Conservation (phyloP, 2,329 filamentous ascomycete species). For the Hymenoscyphus repandus region DNA sequence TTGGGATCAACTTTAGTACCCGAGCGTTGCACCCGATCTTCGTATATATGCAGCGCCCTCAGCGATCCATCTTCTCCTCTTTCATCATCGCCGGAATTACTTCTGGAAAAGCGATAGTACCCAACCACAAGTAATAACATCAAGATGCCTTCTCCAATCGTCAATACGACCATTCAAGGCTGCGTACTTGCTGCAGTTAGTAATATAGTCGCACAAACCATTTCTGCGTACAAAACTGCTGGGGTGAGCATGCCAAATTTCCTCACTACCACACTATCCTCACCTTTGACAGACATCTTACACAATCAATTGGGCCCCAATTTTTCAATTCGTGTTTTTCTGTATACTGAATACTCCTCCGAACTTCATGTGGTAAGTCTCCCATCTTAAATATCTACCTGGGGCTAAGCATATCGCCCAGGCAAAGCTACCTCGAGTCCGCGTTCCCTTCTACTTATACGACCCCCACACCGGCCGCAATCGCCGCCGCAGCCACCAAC, state of each 20-base stretch:
- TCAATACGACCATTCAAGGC: constrained; percentile 59
- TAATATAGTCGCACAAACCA: constrained; percentile 67
- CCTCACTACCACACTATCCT: constrained; percentile 2
- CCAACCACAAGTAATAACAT: not conserved
- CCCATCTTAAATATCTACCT: not conserved
- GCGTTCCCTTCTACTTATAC: constrained; percentile 62
- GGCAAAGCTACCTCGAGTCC: constrained; percentile 72
- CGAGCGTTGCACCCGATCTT: too few species aligned
- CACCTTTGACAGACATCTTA: constrained; percentile 46
- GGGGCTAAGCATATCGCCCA: constrained; percentile 27
- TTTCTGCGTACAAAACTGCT: constrained; percentile 54
- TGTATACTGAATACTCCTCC: constrained; percentile 69
- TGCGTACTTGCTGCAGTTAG: constrained; percentile 60
- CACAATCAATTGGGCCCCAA: constrained; percentile 57
- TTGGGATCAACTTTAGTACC: too few species aligned
- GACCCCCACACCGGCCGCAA: constrained; percentile 35
- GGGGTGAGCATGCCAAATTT: constrained; percentile 41
- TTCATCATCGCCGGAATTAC: too few species aligned
- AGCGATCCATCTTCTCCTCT: too few species aligned
- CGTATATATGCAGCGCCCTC: too few species aligned
- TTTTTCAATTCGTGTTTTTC: constrained; percentile 75
- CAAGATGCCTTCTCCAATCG: constrained; percentile 42
- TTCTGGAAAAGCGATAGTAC: too few species aligned
- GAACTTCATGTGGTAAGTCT: constrained; percentile 73
- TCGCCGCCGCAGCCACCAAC: constrained; percentile 35